phyloP scores from a whole-genome alignment of 176 grass and related monocot genomes.

The Poa pratensis region DNA sequence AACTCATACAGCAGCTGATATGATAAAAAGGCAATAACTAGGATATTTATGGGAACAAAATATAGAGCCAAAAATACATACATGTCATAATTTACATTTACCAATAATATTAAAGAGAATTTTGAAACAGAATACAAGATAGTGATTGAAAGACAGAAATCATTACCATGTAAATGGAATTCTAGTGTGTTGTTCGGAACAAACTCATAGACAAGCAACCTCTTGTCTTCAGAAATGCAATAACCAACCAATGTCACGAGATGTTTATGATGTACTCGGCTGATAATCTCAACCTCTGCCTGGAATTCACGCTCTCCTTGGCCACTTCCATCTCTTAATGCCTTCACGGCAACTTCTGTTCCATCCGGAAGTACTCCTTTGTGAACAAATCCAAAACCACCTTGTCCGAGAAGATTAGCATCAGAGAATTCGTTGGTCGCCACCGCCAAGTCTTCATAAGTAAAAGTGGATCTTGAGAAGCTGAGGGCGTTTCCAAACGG shows the following conservation, averaged over 20 bases:
- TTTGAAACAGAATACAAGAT: background rate
- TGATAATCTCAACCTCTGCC: slow-evolving; percentile 84
- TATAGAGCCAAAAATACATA: background rate
- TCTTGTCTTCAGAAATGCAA: slow-evolving; percentile 70
- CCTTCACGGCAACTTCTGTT: slow-evolving; percentile 75
- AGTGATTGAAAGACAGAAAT: slow-evolving; percentile 6
- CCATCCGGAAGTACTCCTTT: slow-evolving; percentile 78
- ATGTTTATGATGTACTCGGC: slow-evolving; percentile 86
- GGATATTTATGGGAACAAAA: background rate
- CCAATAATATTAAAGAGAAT: background rate
- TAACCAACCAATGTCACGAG: slow-evolving; percentile 77
- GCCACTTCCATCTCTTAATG: slow-evolving; percentile 68
- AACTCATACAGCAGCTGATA: slow-evolving; percentile 13
- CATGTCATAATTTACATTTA: background rate
- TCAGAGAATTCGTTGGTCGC: slow-evolving; percentile 75
- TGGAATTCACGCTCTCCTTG: slow-evolving; percentile 86
- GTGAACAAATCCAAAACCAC: slow-evolving; percentile 88
- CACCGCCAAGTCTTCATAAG: slow-evolving; percentile 57
- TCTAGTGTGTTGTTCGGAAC: slow-evolving; percentile 81
- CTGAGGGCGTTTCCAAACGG: slow-evolving; percentile 37
- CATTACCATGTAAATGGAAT: slow-evolving; percentile 73
- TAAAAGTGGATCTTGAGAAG: slow-evolving; percentile 68
- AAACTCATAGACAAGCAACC: slow-evolving; percentile 79
- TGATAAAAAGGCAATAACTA: background rate
- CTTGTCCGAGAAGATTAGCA: slow-evolving; percentile 81